phyloP scores from a whole-genome alignment of 2,329 filamentous ascomycete genomes.

The Arthrobotrys conoides region DNA sequence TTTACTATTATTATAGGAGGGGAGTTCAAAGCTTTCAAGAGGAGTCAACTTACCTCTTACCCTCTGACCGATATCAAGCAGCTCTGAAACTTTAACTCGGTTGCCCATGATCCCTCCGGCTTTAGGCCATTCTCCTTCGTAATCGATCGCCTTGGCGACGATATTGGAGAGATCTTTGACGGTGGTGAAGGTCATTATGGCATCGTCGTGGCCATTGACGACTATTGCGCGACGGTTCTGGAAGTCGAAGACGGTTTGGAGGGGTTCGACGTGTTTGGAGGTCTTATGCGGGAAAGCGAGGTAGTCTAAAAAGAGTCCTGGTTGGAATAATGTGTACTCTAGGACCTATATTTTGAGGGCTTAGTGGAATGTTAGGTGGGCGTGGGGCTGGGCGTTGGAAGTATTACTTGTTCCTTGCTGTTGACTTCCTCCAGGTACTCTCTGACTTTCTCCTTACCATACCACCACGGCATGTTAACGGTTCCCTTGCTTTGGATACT shows the following conservation, averaged over 20 bases:
- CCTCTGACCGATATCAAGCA: constrained; percentile 68
- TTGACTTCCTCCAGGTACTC: constrained; percentile 72
- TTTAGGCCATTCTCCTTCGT: constrained; percentile 68
- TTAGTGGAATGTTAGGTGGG: not conserved
- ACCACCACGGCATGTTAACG: constrained; percentile 69
- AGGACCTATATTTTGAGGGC: constrained; percentile 68
- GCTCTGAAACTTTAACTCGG: constrained; percentile 66
- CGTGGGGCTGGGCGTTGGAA: not conserved
- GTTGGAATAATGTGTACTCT: constrained; percentile 74
- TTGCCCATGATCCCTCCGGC: constrained; percentile 68
- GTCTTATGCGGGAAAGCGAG: constrained; percentile 71
- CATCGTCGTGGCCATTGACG: constrained; percentile 68
- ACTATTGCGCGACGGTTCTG: constrained; percentile 68
- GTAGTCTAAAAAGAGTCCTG: constrained; percentile 73
- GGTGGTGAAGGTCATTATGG: constrained; percentile 69
- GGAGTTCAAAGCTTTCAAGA: too few relatives aligned
- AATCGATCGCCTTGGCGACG: constrained; percentile 68
- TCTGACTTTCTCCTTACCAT: constrained; percentile 70
- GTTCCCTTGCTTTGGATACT: not conserved
- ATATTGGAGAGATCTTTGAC: constrained; percentile 68
- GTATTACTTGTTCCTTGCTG: constrained; percentile 67
- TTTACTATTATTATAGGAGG: not conserved
- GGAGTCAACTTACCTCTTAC: constrained; percentile 69
- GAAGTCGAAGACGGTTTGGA: constrained; percentile 67
- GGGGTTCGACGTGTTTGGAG: constrained; percentile 68